Base-by-base conservation (phyloP, 2,329 filamentous ascomycete species). In the Escovopsis weberi region DNA sequence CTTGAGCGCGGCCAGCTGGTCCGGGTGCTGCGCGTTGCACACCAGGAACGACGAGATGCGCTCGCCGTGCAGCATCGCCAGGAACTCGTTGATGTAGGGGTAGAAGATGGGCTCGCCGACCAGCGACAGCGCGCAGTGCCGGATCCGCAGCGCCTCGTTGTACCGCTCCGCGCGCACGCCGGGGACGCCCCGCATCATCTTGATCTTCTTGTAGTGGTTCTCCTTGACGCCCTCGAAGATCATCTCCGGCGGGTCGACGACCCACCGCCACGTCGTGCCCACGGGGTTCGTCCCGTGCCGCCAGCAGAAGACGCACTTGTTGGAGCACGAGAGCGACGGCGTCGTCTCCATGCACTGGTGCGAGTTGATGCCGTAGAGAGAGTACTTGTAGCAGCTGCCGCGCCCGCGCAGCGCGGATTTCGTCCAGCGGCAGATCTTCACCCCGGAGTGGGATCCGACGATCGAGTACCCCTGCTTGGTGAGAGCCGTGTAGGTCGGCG, bases 281-380 rank as follows among this genome's bases (percentile, higher is more conserved):
- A 96, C 91, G 0, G 89, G 89, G 59, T 96, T 98, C 0, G 91
- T 96, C 42, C 89, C 91, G 58, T 96, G 91, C 6, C 91, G 80
- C 91, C 89, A 98, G 71, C 89, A 98, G 62, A 96, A 98, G 50
- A 98, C 86, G 61, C 91, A 96, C 61, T 98, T 96, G 68, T 96
- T 96, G 48, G 83, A 91, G 70, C 89, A 98, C 9, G 86, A 94
- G 4, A 98, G 75, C 0, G 88, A 94, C 0, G 89, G 89, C 0
- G 89, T 96, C 2, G 89, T 89, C 64, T 98, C 89, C 91, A 98
- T 98, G 63, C 89, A 98, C 47, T 94, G 82, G 57, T 98, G 91
- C 0, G 88, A 95, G 50, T 83, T 78, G 60, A 98, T 98, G 39
- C 89, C 89, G 61, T 98, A 98, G 61, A 98, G 94, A 0, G 85